A percentile compares a stretch with the other conserved stretches of the same genome.
Conservation (phyloP, 345 rosid genomes). For the Citrus trifoliata region DNA sequence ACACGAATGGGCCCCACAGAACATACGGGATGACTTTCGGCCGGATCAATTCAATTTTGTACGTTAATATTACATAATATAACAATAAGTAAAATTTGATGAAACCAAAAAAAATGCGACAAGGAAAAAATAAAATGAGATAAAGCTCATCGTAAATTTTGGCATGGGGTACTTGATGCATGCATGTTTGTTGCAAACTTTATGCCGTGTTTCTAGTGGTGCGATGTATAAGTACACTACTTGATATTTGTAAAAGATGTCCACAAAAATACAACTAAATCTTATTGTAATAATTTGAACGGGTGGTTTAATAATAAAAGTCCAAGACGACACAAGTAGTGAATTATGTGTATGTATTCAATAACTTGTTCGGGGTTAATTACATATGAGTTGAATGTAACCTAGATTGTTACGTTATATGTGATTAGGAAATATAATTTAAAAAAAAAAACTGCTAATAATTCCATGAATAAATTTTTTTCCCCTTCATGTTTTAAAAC, state of each 20-base stretch:
- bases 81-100: constrained; percentile 5
- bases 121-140: neutral
- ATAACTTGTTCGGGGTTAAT: neutral
- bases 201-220: neutral
- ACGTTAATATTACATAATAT: neutral
- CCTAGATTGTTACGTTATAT: no score
- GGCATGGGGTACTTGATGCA: neutral
- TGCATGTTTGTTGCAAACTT: neutral
- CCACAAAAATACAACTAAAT: neutral
- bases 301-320: neutral
- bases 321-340: neutral
- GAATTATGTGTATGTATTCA: neutral
- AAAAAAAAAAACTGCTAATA: no score
- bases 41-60: constrained; percentile 8
- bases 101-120: neutral
- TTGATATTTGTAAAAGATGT: neutral
- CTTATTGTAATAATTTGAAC: neutral
- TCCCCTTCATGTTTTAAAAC: no score
- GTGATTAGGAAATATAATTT: no score
- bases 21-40: neutral
- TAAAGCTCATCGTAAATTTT: neutral
- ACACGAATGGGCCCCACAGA: neutral
- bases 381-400: neutral
- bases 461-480: no score
- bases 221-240: neutral